phyloP scores from a whole-genome alignment of 2,329 filamentous ascomycete genomes.

The Cordyceps pruinosa region DNA sequence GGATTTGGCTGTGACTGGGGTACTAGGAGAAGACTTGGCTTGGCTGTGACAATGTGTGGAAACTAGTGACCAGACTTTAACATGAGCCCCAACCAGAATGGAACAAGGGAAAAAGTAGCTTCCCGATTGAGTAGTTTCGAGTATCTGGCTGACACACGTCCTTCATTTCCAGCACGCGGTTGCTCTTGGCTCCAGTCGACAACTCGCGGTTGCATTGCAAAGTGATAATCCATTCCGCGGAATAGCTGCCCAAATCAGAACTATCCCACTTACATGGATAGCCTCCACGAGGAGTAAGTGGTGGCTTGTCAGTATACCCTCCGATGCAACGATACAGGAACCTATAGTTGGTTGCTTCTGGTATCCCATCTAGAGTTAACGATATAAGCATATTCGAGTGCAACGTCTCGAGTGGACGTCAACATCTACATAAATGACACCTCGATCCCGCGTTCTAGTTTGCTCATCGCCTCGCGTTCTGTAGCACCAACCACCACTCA shows the following conservation, averaged over 20 bases:
- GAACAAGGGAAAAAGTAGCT: background rate
- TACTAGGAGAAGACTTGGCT: background rate
- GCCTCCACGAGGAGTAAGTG: background rate
- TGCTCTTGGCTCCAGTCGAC: background rate
- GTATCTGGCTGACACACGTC: background rate
- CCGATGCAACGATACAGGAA: background rate
- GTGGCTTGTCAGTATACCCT: background rate
- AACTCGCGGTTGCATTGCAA: background rate
- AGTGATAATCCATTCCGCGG: background rate
- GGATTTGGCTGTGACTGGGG: background rate
- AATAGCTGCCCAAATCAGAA: background rate
- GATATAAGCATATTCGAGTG: background rate
- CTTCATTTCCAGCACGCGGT: background rate
- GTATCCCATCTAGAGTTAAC: background rate
- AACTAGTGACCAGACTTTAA: background rate
- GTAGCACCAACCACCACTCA: background rate
- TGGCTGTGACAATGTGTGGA: background rate
- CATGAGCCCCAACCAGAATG: background rate
- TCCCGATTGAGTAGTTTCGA: constrained; percentile 5
- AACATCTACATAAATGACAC: background rate
- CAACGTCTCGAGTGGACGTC: background rate
- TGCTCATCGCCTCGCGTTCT: background rate
- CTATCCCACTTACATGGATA: background rate
- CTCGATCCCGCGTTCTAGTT: background rate
- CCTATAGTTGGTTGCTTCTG: background rate